Evolutionary conservation across 306 rosid genomes (phyloP).

Genomic region (Erythrophleum fordii): DNA sequence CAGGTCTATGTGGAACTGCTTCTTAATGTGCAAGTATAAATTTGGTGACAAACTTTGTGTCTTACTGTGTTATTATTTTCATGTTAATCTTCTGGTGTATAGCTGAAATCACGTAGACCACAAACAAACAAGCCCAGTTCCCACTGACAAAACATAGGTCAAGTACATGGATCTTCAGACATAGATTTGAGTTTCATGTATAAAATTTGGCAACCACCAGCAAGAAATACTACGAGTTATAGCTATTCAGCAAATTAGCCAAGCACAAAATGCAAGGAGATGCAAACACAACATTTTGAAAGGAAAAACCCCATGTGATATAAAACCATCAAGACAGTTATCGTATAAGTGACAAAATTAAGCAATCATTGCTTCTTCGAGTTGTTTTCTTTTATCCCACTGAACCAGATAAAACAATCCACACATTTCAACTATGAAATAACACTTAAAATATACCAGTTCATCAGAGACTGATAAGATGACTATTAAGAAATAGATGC

Average conservation of each 20-base stretch:
- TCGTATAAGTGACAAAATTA: neutral
- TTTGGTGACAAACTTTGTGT: neutral
- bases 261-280: neutral
- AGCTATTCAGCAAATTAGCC: neutral
- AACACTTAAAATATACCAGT: neutral
- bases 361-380: neutral
- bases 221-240: neutral
- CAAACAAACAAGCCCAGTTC: neutral
- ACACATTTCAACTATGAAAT: neutral
- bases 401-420: slow-evolving; percentile 28
- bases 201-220: neutral
- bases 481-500: slow-evolving; percentile 17
- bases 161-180: neutral
- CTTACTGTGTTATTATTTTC: neutral
- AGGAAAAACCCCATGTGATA: neutral
- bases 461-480: neutral
- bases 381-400: neutral
- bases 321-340: neutral
- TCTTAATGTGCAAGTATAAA: neutral
- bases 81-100: neutral
- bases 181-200: neutral
- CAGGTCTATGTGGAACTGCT: neutral
- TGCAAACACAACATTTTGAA: neutral
- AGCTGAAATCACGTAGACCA: neutral
- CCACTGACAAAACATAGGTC: neutral